A percentile compares a stretch with the other conserved stretches of the same genome.
These are phyloP conservation scores for Leptographium procerum DNA, from an alignment of 2,329 filamentous ascomycete species.

Conservation along the genomic window DNA sequence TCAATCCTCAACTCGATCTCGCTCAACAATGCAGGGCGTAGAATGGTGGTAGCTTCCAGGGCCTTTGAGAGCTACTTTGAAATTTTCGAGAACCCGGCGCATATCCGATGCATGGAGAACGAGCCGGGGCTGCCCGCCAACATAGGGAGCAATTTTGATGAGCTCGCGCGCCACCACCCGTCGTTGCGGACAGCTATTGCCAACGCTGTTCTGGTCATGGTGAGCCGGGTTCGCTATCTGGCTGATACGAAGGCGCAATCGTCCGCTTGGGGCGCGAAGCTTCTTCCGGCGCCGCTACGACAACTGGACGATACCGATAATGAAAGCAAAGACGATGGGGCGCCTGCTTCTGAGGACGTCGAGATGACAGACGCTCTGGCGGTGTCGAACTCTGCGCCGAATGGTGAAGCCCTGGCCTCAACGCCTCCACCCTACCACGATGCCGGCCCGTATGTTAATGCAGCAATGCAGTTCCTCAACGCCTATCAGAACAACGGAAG, in stretches of 20 bases:
- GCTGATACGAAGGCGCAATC: slow-evolving; percentile 58
- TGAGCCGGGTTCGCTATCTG: slow-evolving; percentile 66
- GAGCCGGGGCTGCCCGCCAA: slow-evolving; percentile 59
- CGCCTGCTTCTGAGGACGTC: slow-evolving; percentile 36
- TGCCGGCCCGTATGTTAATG: slow-evolving; percentile 61
- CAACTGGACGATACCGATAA: slow-evolving; percentile 22
- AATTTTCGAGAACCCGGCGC: slow-evolving; percentile 87
- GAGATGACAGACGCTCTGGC: slow-evolving; percentile 49
- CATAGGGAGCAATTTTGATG: slow-evolving; percentile 80
- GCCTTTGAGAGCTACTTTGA: slow-evolving; percentile 84
- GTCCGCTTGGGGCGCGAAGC: slow-evolving; percentile 65
- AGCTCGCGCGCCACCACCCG: slow-evolving; percentile 88
- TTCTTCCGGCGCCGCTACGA: slow-evolving; percentile 49
- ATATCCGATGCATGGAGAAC: slow-evolving; percentile 69
- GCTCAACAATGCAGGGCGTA: slow-evolving; percentile 76
- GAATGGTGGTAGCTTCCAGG: slow-evolving; percentile 71
- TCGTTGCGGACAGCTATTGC: slow-evolving; percentile 69
- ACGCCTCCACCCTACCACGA: slow-evolving; percentile 17
- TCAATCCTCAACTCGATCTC: slow-evolving; percentile 89
- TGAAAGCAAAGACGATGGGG: slow-evolving; percentile 15
- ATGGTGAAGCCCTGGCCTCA: background rate
- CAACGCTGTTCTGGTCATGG: slow-evolving; percentile 79
- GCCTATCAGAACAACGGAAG: slow-evolving; percentile 63
- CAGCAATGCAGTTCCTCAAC: slow-evolving; percentile 63
- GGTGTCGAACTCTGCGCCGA: background rate